phyloP scores from a whole-genome alignment of 225 moss, liverwort and hornwort species.

The Takakia lepidozioides region DNA sequence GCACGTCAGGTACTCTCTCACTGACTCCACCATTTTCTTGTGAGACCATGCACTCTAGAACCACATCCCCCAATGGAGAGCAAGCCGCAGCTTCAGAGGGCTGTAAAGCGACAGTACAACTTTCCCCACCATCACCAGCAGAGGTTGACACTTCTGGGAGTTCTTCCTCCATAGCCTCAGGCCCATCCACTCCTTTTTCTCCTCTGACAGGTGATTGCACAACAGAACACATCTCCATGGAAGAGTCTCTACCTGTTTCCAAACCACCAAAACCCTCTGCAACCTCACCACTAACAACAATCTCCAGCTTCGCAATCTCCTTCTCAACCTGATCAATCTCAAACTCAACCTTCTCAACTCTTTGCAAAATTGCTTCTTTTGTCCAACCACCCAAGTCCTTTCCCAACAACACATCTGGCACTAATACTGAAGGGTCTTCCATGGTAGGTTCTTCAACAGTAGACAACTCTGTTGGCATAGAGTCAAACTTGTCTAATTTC shows the following conservation, averaged over 20 bases:
- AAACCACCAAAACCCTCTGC: neutral
- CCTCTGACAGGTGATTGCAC: conserved; percentile 3
- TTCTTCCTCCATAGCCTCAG: conserved; percentile 31
- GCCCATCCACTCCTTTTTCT: conserved; percentile 13
- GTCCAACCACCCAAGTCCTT: conserved; percentile 11
- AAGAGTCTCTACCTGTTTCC: conserved; percentile 6
- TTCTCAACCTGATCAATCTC: conserved; percentile 24
- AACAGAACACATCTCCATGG: conserved; percentile 8
- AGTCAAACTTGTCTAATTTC: neutral
- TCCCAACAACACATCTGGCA: conserved; percentile 2
- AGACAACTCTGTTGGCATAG: conserved; percentile 7
- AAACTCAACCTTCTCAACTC: conserved; percentile 24
- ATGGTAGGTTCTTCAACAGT: conserved; percentile 2
- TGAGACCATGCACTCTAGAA: too few relatives aligned
- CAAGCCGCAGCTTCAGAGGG: conserved; percentile 10
- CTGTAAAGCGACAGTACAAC: conserved; percentile 11
- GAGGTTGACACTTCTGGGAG: conserved; percentile 7
- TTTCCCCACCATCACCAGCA: conserved; percentile 12
- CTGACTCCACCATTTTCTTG: conserved; percentile 8
- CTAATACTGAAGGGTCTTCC: conserved; percentile 13
- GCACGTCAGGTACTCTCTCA: conserved; percentile 1
- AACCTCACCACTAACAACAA: conserved; percentile 5
- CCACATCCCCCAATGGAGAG: conserved; percentile 11
- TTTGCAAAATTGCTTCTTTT: conserved; percentile 18
- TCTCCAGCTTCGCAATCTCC: conserved; percentile 28